Percentiles rank a stretch among this genome's conserved stretches.
Conservation (phyloP, 805 yeast genomes). For the Pichia exigua region DNA sequence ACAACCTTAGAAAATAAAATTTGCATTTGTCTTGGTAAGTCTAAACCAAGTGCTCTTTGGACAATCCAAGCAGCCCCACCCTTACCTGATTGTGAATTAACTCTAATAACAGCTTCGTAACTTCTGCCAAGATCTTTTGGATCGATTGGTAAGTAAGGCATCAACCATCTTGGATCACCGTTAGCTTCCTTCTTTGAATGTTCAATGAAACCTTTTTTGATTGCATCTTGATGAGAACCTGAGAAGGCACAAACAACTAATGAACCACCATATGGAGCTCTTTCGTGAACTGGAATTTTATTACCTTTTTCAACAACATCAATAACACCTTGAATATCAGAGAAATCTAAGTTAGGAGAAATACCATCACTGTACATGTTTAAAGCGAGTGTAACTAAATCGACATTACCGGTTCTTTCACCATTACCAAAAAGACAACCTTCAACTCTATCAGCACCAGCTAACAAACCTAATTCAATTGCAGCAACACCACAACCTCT, state of each 20-base stretch:
- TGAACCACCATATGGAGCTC: slow-evolving; percentile 79
- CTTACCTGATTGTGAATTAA: slow-evolving; percentile 80
- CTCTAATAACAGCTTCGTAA: slow-evolving; percentile 77
- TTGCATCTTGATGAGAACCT: slow-evolving; percentile 41
- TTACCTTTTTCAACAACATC: slow-evolving; percentile 69
- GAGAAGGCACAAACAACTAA: slow-evolving; percentile 73
- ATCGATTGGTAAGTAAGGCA: slow-evolving; percentile 74
- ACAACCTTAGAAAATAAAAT: slow-evolving; percentile 59
- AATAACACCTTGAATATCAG: slow-evolving; percentile 58
- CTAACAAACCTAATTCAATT: slow-evolving; percentile 64
- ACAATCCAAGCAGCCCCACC: slow-evolving; percentile 86
- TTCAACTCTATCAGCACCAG: slow-evolving; percentile 83
- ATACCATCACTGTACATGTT: slow-evolving; percentile 76
- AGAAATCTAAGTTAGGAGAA: slow-evolving; percentile 62
- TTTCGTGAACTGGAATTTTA: slow-evolving; percentile 63
- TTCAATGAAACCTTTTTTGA: slow-evolving; percentile 33
- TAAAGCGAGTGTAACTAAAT: slow-evolving; percentile 64
- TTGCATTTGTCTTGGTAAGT: slow-evolving; percentile 66
- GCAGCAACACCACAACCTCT: slow-evolving; percentile 85
- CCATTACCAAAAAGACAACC: slow-evolving; percentile 81
- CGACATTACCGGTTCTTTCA: slow-evolving; percentile 82
- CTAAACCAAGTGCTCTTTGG: slow-evolving; percentile 61
- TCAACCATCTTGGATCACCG: slow-evolving; percentile 51
- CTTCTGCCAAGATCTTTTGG: slow-evolving; percentile 76
- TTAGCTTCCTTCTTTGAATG: slow-evolving; percentile 43